Evolutionary conservation across 768 basidiomycete species (phyloP).

Genomic region (Mycena rosella): DNA sequence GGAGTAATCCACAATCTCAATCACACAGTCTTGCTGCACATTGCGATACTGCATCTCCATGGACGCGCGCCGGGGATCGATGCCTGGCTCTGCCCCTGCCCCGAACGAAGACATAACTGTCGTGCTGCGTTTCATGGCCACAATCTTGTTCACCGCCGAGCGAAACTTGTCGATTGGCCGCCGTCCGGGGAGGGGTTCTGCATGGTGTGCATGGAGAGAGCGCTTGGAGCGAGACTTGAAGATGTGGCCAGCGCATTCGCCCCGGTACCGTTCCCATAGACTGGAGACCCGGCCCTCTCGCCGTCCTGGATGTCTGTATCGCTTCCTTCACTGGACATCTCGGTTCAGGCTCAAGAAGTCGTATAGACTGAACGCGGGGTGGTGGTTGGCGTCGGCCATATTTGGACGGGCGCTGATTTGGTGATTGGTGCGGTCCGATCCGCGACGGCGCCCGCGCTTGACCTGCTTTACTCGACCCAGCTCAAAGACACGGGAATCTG

Average conservation of each 20-base stretch:
- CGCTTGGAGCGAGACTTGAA: constrained; percentile 32
- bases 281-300: constrained; percentile 15
- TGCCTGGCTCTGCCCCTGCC: constrained; percentile 78
- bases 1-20: constrained; percentile 78
- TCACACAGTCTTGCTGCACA: constrained; percentile 69
- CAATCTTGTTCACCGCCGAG: constrained; percentile 68
- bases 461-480: too few relatives aligned
- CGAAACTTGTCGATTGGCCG: constrained; percentile 60
- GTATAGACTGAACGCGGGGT: too few relatives aligned
- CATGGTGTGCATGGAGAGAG: constrained; percentile 26
- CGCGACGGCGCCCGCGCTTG: too few relatives aligned
- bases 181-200: not conserved
- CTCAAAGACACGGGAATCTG: too few relatives aligned
- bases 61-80: constrained; percentile 72
- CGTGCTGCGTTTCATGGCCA: constrained; percentile 69
- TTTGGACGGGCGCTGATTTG: too few relatives aligned
- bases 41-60: constrained; percentile 68
- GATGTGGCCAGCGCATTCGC: constrained; percentile 5
- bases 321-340: constrained; percentile 23
- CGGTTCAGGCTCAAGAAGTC: not conserved
- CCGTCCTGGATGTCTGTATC: not conserved
- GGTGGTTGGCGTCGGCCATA: too few relatives aligned
- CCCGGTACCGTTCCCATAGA: constrained; percentile 26
- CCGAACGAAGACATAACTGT: constrained; percentile 43
- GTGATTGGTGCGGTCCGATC: too few relatives aligned